Base-by-base conservation (phyloP, 2,329 filamentous ascomycete species). In the Apiospora aurea region DNA sequence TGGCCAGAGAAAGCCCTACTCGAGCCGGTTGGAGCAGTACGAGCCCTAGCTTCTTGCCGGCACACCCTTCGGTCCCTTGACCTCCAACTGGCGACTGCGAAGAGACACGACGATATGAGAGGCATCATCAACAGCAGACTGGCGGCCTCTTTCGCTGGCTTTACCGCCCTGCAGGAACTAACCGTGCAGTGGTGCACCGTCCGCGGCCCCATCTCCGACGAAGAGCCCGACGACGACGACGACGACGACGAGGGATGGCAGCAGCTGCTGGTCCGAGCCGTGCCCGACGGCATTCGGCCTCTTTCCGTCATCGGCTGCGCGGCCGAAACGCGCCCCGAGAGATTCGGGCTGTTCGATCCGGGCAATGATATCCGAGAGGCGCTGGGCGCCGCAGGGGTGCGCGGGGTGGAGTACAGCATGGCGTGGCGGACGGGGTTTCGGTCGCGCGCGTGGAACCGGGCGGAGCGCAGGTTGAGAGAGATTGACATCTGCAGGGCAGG, bases 341-440 rank as follows among this genome's bases (percentile, higher is more conserved):
- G 68, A 11, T 53, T 69, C 8, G 18, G 18, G 57, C 29, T 64
- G 29, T 41, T 64, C 10, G 57, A 64, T 64, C 57, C 29, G 18
- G 57, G 29, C 4, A 41, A 41, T 3, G n/a, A 34, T 4, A 64
- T 64, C 34, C 18, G 29, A 13, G 34, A n/a, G 18, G 57, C 57
- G 57, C 29, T 41, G 57, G 18, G 29, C 34, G 57, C 57, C 57
- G 57, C 57, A 34, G 57, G 57, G 29, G 57, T 64, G 34, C 34
- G 34, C 29, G 41, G 18, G 18, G 57, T 64, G 57, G 57, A 64
- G 8, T 64, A 64, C n/a, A 64, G 57, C 57, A 64, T 64, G 57
- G 57, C 34, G 8, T 64, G 57, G 57, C 29, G 29, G 29, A 64
- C 57, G 34, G 57, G 57, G 57, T 64, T 64, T 10, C 21, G 18